phyloP scores from a whole-genome alignment of 345 rosid genomes.

The Syzygium oleosum region DNA sequence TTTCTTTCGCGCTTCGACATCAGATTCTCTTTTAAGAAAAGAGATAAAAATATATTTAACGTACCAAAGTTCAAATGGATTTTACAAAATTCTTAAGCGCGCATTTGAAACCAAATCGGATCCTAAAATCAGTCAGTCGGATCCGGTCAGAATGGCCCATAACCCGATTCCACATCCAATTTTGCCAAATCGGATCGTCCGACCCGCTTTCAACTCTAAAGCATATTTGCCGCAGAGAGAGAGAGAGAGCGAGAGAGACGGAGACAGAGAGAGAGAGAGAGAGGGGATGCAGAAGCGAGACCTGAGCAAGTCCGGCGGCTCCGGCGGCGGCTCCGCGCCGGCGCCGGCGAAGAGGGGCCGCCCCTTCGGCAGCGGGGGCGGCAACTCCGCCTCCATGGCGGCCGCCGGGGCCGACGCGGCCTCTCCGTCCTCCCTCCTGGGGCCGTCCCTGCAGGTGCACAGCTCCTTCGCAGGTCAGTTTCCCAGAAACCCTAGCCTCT shows the following conservation, averaged over 20 bases:
- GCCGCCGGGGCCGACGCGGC: slow-evolving; percentile 52
- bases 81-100: neutral
- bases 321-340: slow-evolving; percentile 53
- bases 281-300: slow-evolving; percentile 83
- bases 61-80: neutral
- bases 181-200: neutral
- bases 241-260: neutral
- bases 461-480: slow-evolving; percentile 72
- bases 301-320: slow-evolving; percentile 56
- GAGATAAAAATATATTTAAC: too few relatives aligned
- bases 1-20: too few relatives aligned
- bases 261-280: neutral
- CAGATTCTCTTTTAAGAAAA: too few relatives aligned
- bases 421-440: slow-evolving; percentile 67
- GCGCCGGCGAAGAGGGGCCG: slow-evolving; percentile 82
- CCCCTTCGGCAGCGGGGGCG: slow-evolving; percentile 69
- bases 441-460: slow-evolving; percentile 90
- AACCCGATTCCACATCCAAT: neutral
- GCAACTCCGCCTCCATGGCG: slow-evolving; percentile 31
- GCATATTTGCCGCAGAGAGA: neutral
- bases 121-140: neutral
- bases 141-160: neutral
- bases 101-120: neutral
- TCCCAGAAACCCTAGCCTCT: neutral
- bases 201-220: neutral